Conservation (phyloP, 768 basidiomycete genomes). For the Tylopilus vinaceipallidus region DNA sequence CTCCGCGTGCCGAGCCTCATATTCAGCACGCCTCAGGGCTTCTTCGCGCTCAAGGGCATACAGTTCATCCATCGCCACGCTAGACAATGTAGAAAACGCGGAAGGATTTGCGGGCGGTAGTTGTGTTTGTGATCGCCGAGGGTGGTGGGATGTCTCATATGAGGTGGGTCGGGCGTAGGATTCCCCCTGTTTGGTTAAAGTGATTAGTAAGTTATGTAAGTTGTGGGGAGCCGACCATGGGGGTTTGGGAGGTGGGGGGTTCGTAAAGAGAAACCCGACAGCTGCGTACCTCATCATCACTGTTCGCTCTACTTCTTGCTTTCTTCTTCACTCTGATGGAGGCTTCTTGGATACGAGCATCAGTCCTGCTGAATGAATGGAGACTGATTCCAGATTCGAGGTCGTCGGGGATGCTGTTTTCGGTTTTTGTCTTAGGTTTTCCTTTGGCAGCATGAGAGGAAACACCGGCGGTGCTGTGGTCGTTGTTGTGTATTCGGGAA, state of each 20-base stretch:
- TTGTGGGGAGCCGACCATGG: slow-evolving; percentile 25
- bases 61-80: slow-evolving; percentile 83
- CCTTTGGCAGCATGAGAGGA: slow-evolving; percentile 25
- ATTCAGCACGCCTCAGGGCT: slow-evolving; percentile 81
- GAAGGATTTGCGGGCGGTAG: slow-evolving; percentile 35
- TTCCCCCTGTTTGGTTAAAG: slow-evolving; percentile 39
- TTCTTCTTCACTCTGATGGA: slow-evolving; percentile 64
- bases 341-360: slow-evolving; percentile 22
- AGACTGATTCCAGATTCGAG: slow-evolving; percentile 26
- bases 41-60: slow-evolving; percentile 87
- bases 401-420: slow-evolving; percentile 26
- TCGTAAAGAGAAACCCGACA: neutral
- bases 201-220: slow-evolving; percentile 27
- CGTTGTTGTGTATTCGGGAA: slow-evolving; percentile 84
- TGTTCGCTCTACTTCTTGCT: slow-evolving; percentile 74
- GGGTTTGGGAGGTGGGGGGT: slow-evolving; percentile 8
- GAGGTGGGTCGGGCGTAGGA: slow-evolving; percentile 60
- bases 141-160: slow-evolving; percentile 38
- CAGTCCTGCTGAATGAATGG: slow-evolving; percentile 22
- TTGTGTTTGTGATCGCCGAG: slow-evolving; percentile 29
- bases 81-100: slow-evolving; percentile 68
- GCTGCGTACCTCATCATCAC: slow-evolving; percentile 77
- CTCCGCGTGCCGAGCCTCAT: slow-evolving; percentile 74
- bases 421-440: slow-evolving; percentile 30
- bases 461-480: slow-evolving; percentile 34